Base-by-base conservation (phyloP, 176 grass and related monocot genomes). In the Lolium multiflorum region DNA sequence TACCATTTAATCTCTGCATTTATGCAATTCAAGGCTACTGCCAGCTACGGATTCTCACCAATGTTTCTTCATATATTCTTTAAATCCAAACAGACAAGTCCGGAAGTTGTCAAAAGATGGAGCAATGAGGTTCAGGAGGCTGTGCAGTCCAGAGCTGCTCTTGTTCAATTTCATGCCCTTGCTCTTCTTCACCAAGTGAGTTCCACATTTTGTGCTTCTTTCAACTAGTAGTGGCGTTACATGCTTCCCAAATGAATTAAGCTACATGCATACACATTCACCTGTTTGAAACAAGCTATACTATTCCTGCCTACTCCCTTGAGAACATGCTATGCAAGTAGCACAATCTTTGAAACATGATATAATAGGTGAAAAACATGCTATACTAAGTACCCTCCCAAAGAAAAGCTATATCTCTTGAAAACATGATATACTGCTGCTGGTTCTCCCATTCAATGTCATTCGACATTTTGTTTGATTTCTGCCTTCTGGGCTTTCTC, bases 71-170 rank as follows among this genome's bases (percentile, higher is more conserved):
- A 12, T 71, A 12, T 71, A 24, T 86, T 12, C 52, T 91, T 83
- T 24, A 54, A 56, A 76, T 77, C 74, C 57, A 15, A 63, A 18
- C 76, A 99, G 97, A 97, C 97, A 89, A 99, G 88, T 77, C 92
- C 94, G 0, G 94, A 96, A 86, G 93, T 99, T 84, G 94, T 99
- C 74, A 99, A 96, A 87, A 96, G 97, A 89, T 99, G 97, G 97
- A 99, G 90, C 87, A 99, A 99, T 87, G 97, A 99, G 87, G 97
- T 99, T 81, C 97, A 99, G 84, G 97, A 99, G 85, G 97, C 90
- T 87, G 90, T 99, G 52, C 97, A 96, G 84, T 99, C 97, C 46
- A 99, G 97, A 91, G 77, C 89, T 73, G 80, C 94, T 87, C 94
- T 99, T 54, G 97, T 96, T 62, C 97, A 99, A 83, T 99, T 99